Evolutionary conservation across 495 filamentous ascomycete species (phyloP), one percentile per base, ranked within the genome.

Genomic region (Entonaema liquescens): DNA sequence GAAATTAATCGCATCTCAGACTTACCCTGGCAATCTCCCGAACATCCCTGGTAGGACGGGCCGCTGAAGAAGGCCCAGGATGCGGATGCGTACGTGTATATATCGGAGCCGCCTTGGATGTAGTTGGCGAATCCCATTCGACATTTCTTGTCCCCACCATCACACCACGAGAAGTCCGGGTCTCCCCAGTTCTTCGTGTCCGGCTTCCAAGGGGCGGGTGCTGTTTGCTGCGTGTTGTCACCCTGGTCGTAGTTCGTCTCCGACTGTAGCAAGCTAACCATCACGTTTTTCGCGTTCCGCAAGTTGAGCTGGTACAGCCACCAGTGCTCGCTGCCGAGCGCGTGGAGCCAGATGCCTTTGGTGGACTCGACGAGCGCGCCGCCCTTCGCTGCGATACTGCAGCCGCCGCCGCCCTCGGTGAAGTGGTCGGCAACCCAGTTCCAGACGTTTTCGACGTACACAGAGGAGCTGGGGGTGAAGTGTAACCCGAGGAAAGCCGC

Each of bases 241-340:
- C 87, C 85, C 80, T 95, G 93, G 82, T 91, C 93, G 81, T 97
- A 97, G 55, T 94, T 92, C 0, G 94, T 97, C 78, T 98, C 94
- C 26, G 90, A 89, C 76, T 98, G 94, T 55, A 97, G 92, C 68
- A 93, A 75, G 9, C 85, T 88, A 80, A 95, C 90, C 75, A 92
- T 89, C 38, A 97, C 85, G 73, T 94, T 91, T 57, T 88, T 79
- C 0, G 94, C 91, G 61, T 87, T 88, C 38, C 86, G 78, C 58
- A 94, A 77, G 60, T 93, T 89, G 75, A 93, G 92, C 70, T 95
- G 90, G 70, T 93, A 93, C 5, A 95, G 81, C 59, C 85, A 84
- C 77, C 87, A 87, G 74, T 96, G 93, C 80, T 96, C 93, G 17
- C 89, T 89, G 0, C 86, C 86, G 1, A 92, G 88, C 26, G 90